Evolutionary conservation across 2,329 filamentous ascomycete species (phyloP), one percentile per base, ranked within the genome.

Genomic region (Coleophoma cylindrospora): DNA sequence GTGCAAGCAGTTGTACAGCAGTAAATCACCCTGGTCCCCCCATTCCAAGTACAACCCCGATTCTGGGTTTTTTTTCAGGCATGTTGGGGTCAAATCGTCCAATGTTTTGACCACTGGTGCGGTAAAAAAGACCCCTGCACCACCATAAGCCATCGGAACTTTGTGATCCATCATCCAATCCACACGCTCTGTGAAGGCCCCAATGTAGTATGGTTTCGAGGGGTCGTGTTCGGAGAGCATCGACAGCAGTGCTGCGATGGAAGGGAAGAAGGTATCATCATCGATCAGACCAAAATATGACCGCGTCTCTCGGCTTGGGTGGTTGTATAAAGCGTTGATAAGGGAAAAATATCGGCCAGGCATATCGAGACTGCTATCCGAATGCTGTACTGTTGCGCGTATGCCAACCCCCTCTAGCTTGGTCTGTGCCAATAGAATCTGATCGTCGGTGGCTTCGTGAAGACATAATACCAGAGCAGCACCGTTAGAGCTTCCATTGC

Each of bases 291-390:
- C 52, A 33, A 65, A 56, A 41, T 59, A 65, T 49, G 63, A 61
- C 27, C 60, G 57, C 13, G 43, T 22, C 11, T 48, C 33, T 2
- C 56, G 50, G 1, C 57, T 57, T 3, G 61, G 72, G 57, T 81
- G 77, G 45, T 74, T 74, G 64, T 76, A 80, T 27, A 83, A 64
- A 2, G 74, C 74, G 1, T 75, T 74, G 2, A 80, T 74, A 1
- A 83, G 69, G 3, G 74, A 75, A 22, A 83, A 67, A 58, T 83
- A 82, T 53, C 79, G 74, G 22, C 80, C 77, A 2, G 79, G 76
- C 79, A 81, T 83, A 58, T 79, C 74, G 56, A 77, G 69, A 8
- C 67, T 67, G 1, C 71, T 69, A 54, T 81, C 73, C 3, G 78
- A 79, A 54, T 76, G 73, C 52, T 75, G 74, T 17, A 82, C 77